Evolutionary conservation across 768 basidiomycete species (phyloP), one percentile per base, ranked within the genome.

Genomic region (Boletus pseudo-olivaceus): DNA sequence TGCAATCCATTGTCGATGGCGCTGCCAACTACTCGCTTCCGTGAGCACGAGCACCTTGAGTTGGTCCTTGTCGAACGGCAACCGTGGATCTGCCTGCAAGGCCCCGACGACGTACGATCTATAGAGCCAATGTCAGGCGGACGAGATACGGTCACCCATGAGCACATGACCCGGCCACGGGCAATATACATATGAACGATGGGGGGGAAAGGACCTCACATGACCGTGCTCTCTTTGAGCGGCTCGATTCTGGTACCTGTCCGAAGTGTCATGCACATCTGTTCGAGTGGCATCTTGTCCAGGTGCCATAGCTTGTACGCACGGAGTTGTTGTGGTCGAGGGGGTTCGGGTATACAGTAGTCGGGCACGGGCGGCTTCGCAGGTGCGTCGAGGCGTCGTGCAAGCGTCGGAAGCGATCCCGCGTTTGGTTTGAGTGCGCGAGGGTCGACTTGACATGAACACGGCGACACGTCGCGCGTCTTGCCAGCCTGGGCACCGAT

Each of bases 281-380:
- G 67, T 15, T 64, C 58, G 10, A 80, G 69, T 0, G 72, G 54
- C 65, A 68, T 67, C 47, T 63, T 59, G 45, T 63, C 62, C 33
- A 67, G 20, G 49, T 73, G 73, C 78, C 78, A 81, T 11, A 80
- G 57, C 9, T 68, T 70, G 60, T 81, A 80, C 27, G 79, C 78
- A 12, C 76, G 73, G 33, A 76, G 56, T 40, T 73, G 69, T 44
- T 76, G 77, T 19, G 64, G 72, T 15, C 67, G 69, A 43, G 67
- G 64, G 2, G 71, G 66, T 45, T 64, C 58, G 10, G 61, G 62
- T 52, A 62, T 67, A 29, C 61, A 65, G 51, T 65, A 70, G 15
- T 60, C n/a, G 26, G 60, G 68, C 9, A 68, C 14, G 6, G 35
- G 5, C 7, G 41, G 27, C 42, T 47, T 44, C 10, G 35, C 11